Conservation (phyloP, 768 basidiomycete genomes). For the Naematelia encephala region DNA sequence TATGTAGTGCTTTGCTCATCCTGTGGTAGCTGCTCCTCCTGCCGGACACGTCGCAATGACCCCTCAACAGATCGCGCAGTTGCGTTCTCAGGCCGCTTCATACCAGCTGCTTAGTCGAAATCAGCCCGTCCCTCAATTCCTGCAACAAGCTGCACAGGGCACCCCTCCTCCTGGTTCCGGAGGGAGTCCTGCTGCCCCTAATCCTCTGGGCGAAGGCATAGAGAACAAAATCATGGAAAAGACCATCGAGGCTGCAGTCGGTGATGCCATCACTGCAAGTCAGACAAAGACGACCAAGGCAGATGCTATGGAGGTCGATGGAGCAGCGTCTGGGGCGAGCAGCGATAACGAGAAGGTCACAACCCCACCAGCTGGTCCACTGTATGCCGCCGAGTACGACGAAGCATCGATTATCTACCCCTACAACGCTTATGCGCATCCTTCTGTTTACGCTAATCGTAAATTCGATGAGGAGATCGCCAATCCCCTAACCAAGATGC, state of each 20-base stretch:
- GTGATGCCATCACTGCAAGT: slow-evolving; percentile 16
- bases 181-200: slow-evolving; percentile 16
- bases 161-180: slow-evolving; percentile 30
- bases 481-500: slow-evolving; percentile 47
- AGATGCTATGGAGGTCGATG: slow-evolving; percentile 19
- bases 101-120: slow-evolving; percentile 45
- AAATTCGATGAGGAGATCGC: slow-evolving; percentile 55
- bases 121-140: slow-evolving; percentile 45
- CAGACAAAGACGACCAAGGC: neutral
- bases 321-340: slow-evolving; percentile 13
- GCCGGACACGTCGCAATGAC: slow-evolving; percentile 40
- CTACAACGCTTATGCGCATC: slow-evolving; percentile 83
- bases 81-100: slow-evolving; percentile 48
- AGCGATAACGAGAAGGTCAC: slow-evolving; percentile 26
- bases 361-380: slow-evolving; percentile 24
- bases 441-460: slow-evolving; percentile 62
- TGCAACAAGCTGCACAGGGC: slow-evolving; percentile 46
- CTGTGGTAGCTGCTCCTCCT: slow-evolving; percentile 2
- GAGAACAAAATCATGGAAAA: slow-evolving; percentile 42
- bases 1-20: neutral
- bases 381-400: slow-evolving; percentile 65
- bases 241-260: slow-evolving; percentile 42
- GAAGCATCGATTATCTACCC: slow-evolving; percentile 78
- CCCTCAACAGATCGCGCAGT: slow-evolving; percentile 48
- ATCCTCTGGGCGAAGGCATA: slow-evolving; percentile 20